phyloP scores from a whole-genome alignment of 805 yeast genomes.

The Hanseniaspora opuntiae region DNA sequence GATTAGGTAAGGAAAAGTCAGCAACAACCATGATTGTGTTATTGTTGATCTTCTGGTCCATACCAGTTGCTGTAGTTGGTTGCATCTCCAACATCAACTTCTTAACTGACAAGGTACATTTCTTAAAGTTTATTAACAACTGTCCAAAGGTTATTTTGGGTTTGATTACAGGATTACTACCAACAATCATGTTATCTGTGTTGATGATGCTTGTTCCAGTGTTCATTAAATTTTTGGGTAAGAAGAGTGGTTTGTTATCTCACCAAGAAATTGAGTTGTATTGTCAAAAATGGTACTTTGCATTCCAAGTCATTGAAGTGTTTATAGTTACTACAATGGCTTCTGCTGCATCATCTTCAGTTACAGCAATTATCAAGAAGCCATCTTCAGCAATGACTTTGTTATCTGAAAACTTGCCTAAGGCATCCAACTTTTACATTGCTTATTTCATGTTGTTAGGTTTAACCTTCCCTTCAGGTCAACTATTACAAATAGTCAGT shows the following conservation, averaged over 20 bases:
- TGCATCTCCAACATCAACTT: constrained; percentile 73
- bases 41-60: constrained; percentile 79
- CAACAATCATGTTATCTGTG: constrained; percentile 65
- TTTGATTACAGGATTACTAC: constrained; percentile 74
- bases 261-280: constrained; percentile 59
- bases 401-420: constrained; percentile 67
- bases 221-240: constrained; percentile 64
- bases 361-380: constrained; percentile 48
- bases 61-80: constrained; percentile 97
- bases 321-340: constrained; percentile 74
- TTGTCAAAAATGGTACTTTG: constrained; percentile 81
- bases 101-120: constrained; percentile 56
- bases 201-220: constrained; percentile 82
- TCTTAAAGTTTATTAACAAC: constrained; percentile 60
- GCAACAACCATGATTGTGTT: constrained; percentile 54
- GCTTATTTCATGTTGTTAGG: constrained; percentile 73
- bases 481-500: constrained; percentile 60
- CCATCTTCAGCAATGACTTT: constrained; percentile 64
- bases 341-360: constrained; percentile 68
- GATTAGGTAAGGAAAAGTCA: constrained; percentile 41
- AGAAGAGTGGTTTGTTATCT: constrained; percentile 57
- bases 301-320: constrained; percentile 80
- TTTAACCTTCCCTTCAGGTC: constrained; percentile 60
- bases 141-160: constrained; percentile 64
- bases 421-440: constrained; percentile 81